Percentiles rank a stretch among this genome's conserved stretches.
Conservation (phyloP, 2,329 filamentous ascomycete species). For the Calonectria pteridis region DNA sequence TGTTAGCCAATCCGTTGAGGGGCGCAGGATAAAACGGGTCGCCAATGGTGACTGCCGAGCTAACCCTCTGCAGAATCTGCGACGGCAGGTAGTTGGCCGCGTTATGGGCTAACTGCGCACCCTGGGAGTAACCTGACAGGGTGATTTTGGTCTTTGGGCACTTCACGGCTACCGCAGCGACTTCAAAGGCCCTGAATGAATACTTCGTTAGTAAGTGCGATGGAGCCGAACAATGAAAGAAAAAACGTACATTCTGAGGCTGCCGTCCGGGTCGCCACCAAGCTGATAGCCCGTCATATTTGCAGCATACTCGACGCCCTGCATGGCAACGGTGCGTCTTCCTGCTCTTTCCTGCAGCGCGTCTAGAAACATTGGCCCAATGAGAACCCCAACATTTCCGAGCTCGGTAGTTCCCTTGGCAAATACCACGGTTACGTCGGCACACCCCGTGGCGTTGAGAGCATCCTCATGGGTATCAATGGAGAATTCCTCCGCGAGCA, state of each 20-base stretch:
- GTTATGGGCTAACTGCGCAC: not conserved
- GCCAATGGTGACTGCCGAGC: not conserved
- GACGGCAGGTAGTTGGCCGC: not conserved
- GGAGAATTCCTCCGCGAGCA: not conserved
- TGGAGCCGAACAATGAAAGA: too few species aligned
- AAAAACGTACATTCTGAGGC: not conserved
- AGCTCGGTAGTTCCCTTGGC: not conserved
- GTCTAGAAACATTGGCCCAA: not conserved
- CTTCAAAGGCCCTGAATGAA: not conserved
- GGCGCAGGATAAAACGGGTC: not conserved
- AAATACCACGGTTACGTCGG: not conserved
- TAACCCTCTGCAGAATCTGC: not conserved
- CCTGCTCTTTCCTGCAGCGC: not conserved
- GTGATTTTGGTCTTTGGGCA: not conserved
- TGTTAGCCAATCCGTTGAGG: not conserved
- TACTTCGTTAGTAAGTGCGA: not conserved
- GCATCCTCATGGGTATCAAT: not conserved
- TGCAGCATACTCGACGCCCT: not conserved
- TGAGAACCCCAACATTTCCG: not conserved
- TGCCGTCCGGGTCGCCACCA: not conserved
- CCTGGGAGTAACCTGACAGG: not conserved
- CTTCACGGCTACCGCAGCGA: not conserved
- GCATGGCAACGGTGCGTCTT: not conserved
- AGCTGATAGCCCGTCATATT: not conserved
- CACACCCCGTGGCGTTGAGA: not conserved